A percentile compares a stretch with the other conserved stretches of the same genome.
Evolutionary conservation across 148 eudicot species (phyloP).

Genomic region (Vaccinium macrocarpon): DNA sequence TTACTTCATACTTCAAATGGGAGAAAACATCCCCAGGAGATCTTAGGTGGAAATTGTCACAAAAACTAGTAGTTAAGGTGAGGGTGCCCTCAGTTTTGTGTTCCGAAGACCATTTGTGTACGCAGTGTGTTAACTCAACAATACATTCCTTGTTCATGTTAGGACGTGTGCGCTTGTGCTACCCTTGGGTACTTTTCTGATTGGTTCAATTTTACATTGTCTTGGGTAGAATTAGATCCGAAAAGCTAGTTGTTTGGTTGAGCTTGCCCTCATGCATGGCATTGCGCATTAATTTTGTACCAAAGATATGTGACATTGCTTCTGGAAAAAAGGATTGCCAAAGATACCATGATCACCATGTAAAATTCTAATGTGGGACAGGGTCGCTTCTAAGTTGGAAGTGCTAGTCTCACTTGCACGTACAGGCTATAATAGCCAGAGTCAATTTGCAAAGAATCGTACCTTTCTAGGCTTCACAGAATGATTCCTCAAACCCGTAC

Average conservation of each 20-base stretch:
- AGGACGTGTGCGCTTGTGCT: background rate
- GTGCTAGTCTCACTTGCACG: background rate
- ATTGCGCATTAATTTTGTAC: background rate
- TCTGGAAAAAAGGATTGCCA: background rate
- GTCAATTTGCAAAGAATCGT: background rate
- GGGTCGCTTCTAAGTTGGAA: slow-evolving; percentile 2
- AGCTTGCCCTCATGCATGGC: background rate
- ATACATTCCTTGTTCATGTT: background rate
- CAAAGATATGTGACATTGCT: background rate
- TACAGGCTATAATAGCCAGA: background rate
- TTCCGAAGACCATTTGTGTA: background rate
- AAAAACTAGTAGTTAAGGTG: background rate
- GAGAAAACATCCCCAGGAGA: background rate
- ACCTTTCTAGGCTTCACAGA: background rate
- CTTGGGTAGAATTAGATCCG: background rate
- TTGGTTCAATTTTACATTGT: background rate
- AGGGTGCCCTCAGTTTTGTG: background rate
- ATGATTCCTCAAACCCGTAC: background rate
- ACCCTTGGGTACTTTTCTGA: background rate
- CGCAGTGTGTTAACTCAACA: background rate
- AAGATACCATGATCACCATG: background rate
- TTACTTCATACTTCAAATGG: background rate
- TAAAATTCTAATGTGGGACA: background rate
- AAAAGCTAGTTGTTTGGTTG: background rate
- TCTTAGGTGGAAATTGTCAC: background rate